A percentile compares a stretch with the other conserved stretches of the same genome.
Conservation (phyloP, 2,329 filamentous ascomycete genomes). For the Emergomyces orientalis region DNA sequence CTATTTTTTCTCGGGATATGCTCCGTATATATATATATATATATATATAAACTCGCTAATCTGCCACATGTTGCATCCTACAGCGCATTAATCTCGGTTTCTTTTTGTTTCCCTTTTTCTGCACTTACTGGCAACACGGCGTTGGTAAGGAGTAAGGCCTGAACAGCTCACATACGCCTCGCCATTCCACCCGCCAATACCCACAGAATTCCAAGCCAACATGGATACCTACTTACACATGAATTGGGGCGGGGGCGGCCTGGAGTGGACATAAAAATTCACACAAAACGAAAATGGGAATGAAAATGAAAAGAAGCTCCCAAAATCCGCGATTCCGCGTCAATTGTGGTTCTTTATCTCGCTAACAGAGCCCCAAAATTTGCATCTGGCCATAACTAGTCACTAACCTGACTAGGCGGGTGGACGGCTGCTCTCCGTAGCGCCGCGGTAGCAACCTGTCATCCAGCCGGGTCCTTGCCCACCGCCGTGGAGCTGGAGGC, state of each 20-base stretch:
- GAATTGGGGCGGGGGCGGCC: too few species aligned
- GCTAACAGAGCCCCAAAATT: background rate
- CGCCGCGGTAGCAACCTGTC: background rate
- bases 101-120: background rate
- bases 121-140: too few species aligned
- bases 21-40: too few species aligned
- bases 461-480: background rate
- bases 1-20: too few species aligned
- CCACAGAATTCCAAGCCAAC: too few species aligned
- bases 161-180: background rate
- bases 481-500: conserved; percentile 1
- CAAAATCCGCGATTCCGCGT: background rate
- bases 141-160: background rate
- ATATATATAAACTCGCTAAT: background rate
- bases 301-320: background rate
- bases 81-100: background rate
- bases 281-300: background rate
- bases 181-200: background rate
- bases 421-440: background rate
- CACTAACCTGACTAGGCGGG: background rate
- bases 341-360: background rate
- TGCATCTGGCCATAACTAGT: background rate
- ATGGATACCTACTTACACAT: too few species aligned
- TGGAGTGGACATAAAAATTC: too few species aligned
- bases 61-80: background rate